Evolutionary conservation across 2,329 filamentous ascomycete species (phyloP).

Genomic region (Fusarium torreyae): DNA sequence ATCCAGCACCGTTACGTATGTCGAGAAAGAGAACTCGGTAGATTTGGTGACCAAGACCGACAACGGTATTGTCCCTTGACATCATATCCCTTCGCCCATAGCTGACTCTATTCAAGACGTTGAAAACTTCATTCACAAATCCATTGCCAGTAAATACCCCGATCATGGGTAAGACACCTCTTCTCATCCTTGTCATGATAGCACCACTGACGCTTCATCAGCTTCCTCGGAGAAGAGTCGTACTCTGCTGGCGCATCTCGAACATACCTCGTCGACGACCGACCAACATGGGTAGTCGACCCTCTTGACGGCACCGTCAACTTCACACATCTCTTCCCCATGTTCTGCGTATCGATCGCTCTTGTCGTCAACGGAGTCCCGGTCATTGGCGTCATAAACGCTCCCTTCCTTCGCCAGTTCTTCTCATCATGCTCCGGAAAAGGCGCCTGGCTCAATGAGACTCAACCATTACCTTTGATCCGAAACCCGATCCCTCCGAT

Average conservation of each 20-base stretch:
- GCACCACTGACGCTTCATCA: constrained; percentile 50
- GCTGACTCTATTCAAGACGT: constrained; percentile 67
- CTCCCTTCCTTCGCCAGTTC: constrained; percentile 77
- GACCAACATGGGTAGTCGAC: constrained; percentile 83
- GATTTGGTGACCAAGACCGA: constrained; percentile 85
- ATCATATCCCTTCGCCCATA: not conserved
- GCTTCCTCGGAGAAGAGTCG: constrained; percentile 83
- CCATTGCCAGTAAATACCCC: constrained; percentile 74
- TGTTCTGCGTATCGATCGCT: constrained; percentile 85
- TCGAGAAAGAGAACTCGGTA: constrained; percentile 81
- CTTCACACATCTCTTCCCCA: constrained; percentile 84
- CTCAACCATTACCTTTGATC: constrained; percentile 73
- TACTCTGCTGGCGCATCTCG: constrained; percentile 79
- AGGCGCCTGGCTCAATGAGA: constrained; percentile 80
- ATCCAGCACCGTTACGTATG: constrained; percentile 42
- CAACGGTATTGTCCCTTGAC: constrained; percentile 65
- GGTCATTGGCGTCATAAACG: constrained; percentile 79
- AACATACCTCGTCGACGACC: constrained; percentile 74
- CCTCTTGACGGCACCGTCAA: constrained; percentile 86
- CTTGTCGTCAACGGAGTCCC: constrained; percentile 74
- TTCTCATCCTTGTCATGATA: not conserved
- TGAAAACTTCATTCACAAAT: constrained; percentile 76
- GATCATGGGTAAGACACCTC: constrained; percentile 70
- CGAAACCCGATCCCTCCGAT: constrained; percentile 74
- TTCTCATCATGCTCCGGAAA: constrained; percentile 77